Percentiles rank a stretch among this genome's conserved stretches.
Conservation (phyloP, 2,329 filamentous ascomycete species). For the Colletotrichum costaricense region DNA sequence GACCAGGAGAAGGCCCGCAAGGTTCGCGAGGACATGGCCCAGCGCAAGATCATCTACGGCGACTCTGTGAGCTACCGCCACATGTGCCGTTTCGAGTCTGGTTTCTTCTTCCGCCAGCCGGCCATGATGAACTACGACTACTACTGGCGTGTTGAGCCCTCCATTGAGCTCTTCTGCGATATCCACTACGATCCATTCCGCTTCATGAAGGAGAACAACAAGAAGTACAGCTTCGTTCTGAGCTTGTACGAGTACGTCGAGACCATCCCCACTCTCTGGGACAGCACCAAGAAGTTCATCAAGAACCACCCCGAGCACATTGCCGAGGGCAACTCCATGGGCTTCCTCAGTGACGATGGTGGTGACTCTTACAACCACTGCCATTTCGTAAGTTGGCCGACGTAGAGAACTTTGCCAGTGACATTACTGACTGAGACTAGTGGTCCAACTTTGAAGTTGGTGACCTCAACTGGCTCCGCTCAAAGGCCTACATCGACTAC, state of each 20-base stretch:
- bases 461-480: conserved; percentile 92
- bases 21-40: conserved; percentile 93
- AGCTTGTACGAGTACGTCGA: conserved; percentile 97
- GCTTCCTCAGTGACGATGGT: conserved; percentile 89
- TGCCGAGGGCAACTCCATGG: conserved; percentile 84
- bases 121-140: conserved; percentile 97
- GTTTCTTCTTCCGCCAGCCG: conserved; percentile 97
- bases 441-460: conserved; percentile 99
- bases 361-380: conserved; percentile 96
- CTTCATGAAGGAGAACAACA: conserved; percentile 94
- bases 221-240: conserved; percentile 98
- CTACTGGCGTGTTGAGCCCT: conserved; percentile 99
- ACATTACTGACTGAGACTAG: conserved; percentile 56
- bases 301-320: conserved; percentile 90
- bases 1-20: conserved; percentile 93
- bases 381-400: conserved; percentile 80
- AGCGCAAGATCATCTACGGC: conserved; percentile 97
- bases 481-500: conserved; percentile 88
- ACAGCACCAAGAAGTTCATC: conserved; percentile 95
- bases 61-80: conserved; percentile 97
- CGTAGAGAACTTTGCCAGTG: not conserved
- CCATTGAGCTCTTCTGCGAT: conserved; percentile 96
- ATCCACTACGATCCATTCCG: conserved; percentile 96
- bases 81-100: conserved; percentile 99
- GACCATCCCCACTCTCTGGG: conserved; percentile 96